Evolutionary conservation across 2,329 filamentous ascomycete species (phyloP).

Genomic region (Fusarium sp.): DNA sequence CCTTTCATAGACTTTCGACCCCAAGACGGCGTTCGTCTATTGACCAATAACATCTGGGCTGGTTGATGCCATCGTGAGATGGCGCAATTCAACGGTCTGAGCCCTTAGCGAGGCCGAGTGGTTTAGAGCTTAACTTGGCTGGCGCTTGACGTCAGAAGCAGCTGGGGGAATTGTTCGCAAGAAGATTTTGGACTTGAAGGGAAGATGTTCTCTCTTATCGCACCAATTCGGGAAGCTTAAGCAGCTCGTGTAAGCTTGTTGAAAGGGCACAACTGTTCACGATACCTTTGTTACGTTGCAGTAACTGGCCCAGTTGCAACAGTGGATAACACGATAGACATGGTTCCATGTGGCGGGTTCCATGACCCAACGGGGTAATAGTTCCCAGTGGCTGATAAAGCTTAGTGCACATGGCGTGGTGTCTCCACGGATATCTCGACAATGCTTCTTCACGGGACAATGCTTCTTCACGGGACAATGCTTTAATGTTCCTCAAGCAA

Average conservation of each 20-base stretch:
- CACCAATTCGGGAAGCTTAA: neutral
- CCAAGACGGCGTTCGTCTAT: neutral
- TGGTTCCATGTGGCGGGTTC: neutral
- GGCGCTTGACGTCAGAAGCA: neutral
- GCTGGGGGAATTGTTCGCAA: too few species aligned
- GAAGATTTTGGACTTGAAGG: neutral
- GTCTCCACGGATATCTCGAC: neutral
- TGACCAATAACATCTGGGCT: neutral
- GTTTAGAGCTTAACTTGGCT: neutral
- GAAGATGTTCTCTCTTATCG: neutral
- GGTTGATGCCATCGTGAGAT: constrained; percentile 16
- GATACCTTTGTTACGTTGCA: neutral
- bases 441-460: neutral
- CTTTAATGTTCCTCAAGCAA: neutral
- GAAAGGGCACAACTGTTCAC: neutral
- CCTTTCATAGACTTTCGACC: neutral
- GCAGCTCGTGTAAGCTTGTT: neutral
- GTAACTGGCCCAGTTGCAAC: neutral
- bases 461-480: neutral
- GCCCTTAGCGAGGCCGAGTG: neutral
- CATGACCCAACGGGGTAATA: neutral
- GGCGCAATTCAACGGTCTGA: constrained; percentile 23
- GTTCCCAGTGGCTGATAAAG: neutral
- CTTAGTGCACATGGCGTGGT: neutral
- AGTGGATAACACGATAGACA: neutral